Evolutionary conservation across 257 asterid species (phyloP), one percentile per base, ranked within the genome.

Genomic region (Nicotiana sylvestris): DNA sequence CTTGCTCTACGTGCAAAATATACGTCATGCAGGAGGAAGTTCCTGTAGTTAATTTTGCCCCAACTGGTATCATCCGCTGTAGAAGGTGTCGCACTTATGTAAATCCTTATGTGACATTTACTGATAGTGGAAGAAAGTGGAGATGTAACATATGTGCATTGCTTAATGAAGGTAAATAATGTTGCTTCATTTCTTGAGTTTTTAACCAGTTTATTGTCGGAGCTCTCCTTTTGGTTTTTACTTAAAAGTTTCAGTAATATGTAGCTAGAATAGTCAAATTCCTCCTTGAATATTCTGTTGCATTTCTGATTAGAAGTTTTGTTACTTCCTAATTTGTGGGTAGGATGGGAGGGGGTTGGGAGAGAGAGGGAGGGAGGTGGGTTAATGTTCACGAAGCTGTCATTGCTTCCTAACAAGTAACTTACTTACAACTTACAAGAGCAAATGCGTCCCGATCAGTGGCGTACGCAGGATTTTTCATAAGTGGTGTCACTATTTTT

Each of bases 71-170:
- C 53, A 86, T 93, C 82, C 92, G 97, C 39, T 94, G 98, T 85
- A 90, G 92, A 87, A 93, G 91, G 88, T 94, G 98, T 86, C 97
- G 97, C 53, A 91, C 97, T 17, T 91, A 92, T 85, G 89, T 94
- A 82, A 94, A 94, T 84, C 98, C 98, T 8, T 92, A 81, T 64
- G 93, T 91, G 86, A 67, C 92, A n/a, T 94, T 93, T 86, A 84
- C 92, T 39, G 97, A 94, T 58, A 86, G 89, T 85, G 98, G 97
- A 82, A 91, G 94, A 86, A 92, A 89, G 88, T 94, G 98, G 98
- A 90, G 88, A 82, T 94, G 98, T 90, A 94, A 94, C 85, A 92
- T 94, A 67, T 93, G 98, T 84, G 87, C 95, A 32, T 85, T 88
- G 81, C 91, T 88, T 74, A 95, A 95, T 86, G 93, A 95, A 72